Evolutionary conservation across 2,329 filamentous ascomycete genomes (phyloP).

Genomic region (Colletotrichum agaves): DNA sequence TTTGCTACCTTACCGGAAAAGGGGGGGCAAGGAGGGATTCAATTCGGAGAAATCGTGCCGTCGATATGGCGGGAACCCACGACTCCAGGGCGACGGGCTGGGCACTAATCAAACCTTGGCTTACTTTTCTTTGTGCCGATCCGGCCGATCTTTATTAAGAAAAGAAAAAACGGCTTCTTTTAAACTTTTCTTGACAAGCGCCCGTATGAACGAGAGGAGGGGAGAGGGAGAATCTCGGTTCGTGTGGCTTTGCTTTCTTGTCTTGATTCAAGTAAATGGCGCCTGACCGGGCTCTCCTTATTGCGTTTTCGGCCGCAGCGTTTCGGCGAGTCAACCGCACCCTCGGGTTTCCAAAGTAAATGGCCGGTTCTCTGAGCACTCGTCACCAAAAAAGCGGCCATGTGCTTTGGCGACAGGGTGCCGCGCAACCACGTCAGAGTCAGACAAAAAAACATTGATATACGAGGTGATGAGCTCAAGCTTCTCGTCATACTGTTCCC

Average conservation of each 20-base stretch:
- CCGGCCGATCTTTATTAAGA: slow-evolving; percentile 28
- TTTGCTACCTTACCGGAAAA: too few species aligned
- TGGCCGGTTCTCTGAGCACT: too few species aligned
- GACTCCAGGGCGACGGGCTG: slow-evolving; percentile 1
- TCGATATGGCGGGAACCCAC: not conserved
- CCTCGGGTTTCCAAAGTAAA: too few species aligned
- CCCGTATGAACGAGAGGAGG: not conserved
- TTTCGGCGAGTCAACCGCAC: not conserved
- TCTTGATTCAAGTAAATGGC: not conserved
- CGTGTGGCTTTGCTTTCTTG: slow-evolving; percentile 1
- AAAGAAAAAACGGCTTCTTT: slow-evolving; percentile 1
- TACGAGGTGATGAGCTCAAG: not conserved
- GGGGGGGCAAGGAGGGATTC: not conserved
- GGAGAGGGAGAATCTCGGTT: not conserved
- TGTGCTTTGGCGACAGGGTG: too few species aligned
- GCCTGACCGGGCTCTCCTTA: not conserved
- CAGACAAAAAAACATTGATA: not conserved
- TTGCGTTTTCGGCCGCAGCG: slow-evolving; percentile 3
- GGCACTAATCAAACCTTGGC: slow-evolving; percentile 25
- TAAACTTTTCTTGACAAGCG: not conserved
- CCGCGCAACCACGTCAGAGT: not conserved
- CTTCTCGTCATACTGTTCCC: not conserved
- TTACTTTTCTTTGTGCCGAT: slow-evolving; percentile 13
- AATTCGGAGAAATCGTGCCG: slow-evolving; percentile 2
- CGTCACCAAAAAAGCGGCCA: too few species aligned